These are phyloP conservation scores for Metarhizium guizhouense DNA, from an alignment of 2,329 filamentous ascomycete species.

Conservation along the genomic window DNA sequence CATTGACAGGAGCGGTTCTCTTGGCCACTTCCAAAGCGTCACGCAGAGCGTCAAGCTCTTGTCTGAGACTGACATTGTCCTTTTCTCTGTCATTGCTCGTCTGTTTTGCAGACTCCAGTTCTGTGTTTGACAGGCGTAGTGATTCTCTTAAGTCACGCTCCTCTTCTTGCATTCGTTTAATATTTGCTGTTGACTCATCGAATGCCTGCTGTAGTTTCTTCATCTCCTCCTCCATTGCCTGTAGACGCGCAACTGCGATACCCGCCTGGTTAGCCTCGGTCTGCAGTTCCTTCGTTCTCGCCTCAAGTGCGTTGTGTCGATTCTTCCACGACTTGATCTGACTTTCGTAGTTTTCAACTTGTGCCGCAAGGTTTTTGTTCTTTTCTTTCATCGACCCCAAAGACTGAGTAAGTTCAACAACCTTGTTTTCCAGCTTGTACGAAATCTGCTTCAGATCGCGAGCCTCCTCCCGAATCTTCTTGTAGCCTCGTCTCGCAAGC, in stretches of 20 bases:
- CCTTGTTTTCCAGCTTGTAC: slow-evolving; percentile 99
- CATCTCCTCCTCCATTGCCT: slow-evolving; percentile 94
- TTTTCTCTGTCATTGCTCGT: slow-evolving; percentile 68
- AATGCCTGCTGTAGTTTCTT: slow-evolving; percentile 80
- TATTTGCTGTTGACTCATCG: slow-evolving; percentile 81
- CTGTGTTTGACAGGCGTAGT: slow-evolving; percentile 66
- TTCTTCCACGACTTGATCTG: slow-evolving; percentile 96
- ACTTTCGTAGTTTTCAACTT: slow-evolving; percentile 91
- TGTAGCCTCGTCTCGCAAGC: slow-evolving; percentile 73
- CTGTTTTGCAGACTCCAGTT: slow-evolving; percentile 71
- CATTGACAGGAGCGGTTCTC: slow-evolving; percentile 66
- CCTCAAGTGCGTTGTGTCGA: slow-evolving; percentile 82
- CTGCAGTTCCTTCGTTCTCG: slow-evolving; percentile 86
- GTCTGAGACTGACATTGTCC: slow-evolving; percentile 76
- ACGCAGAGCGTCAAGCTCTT: slow-evolving; percentile 83
- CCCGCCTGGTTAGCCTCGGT: slow-evolving; percentile 95
- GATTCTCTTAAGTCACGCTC: slow-evolving; percentile 79
- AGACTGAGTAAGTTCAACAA: slow-evolving; percentile 92
- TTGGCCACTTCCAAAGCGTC: slow-evolving; percentile 87
- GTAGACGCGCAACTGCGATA: slow-evolving; percentile 82
- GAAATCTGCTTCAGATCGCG: slow-evolving; percentile 98
- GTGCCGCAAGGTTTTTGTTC: slow-evolving; percentile 80
- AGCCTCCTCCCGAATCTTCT: slow-evolving; percentile 85
- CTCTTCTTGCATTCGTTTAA: slow-evolving; percentile 91
- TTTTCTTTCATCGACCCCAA: slow-evolving; percentile 86